These are phyloP conservation scores for Ganoderma resinaceum DNA, from an alignment of 1,284 basidiomycete species.

Conservation along the genomic window DNA sequence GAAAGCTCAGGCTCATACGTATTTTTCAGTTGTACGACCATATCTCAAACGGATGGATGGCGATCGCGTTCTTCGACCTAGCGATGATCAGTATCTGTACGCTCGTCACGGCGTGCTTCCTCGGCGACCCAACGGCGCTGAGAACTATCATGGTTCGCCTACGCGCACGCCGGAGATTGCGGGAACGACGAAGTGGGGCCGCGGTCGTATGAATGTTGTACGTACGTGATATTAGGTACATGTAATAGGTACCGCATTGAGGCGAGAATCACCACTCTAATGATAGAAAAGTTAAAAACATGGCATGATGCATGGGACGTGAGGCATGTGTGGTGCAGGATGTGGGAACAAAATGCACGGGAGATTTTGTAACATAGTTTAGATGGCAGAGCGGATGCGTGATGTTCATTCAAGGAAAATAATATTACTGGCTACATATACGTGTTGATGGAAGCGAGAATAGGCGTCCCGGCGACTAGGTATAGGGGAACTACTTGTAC, in stretches of 20 bases:
- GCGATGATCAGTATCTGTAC: slow-evolving; percentile 50
- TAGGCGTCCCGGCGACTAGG: not conserved
- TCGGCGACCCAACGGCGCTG: slow-evolving; percentile 56
- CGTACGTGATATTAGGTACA: not conserved
- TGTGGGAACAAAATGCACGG: not conserved
- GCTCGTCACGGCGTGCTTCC: slow-evolving; percentile 51
- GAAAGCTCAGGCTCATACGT: slow-evolving; percentile 10
- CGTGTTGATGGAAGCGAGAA: not conserved
- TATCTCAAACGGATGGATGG: slow-evolving; percentile 60
- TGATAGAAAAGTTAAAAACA: not conserved
- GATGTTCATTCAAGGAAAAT: not conserved
- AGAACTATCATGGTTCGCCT: slow-evolving; percentile 24
- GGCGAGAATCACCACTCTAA: not conserved
- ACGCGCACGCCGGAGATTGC: not conserved
- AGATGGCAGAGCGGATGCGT: not conserved
- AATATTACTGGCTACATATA: slow-evolving; percentile 16
- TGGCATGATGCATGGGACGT: not conserved
- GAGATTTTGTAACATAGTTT: not conserved
- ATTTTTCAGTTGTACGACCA: slow-evolving; percentile 63
- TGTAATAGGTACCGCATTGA: not conserved
- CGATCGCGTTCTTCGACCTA: slow-evolving; percentile 54
- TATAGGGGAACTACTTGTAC: slow-evolving; percentile 19
- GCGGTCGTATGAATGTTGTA: not conserved
- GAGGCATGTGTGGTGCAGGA: not conserved
- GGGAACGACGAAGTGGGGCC: not conserved